These are phyloP conservation scores for Russula earlei DNA, from an alignment of 768 basidiomycete genomes.

Conservation along the genomic window DNA sequence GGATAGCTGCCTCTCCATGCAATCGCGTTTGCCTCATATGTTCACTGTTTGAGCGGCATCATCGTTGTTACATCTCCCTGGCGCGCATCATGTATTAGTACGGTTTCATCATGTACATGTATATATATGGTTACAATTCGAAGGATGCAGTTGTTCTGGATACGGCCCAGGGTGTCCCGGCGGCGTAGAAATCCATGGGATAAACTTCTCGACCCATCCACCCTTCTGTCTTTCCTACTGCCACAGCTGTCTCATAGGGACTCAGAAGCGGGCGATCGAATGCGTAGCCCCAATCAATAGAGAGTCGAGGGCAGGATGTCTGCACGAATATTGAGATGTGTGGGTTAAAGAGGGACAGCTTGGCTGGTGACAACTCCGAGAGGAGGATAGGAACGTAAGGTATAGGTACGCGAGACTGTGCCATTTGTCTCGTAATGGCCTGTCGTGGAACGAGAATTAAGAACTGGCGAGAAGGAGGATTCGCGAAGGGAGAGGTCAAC, in stretches of 20 bases:
- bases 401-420: constrained; percentile 42
- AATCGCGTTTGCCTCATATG: constrained; percentile 14
- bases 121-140: constrained; percentile 8
- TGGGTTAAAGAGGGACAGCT: constrained; percentile 72
- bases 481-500: background rate
- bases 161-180: constrained; percentile 66
- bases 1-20: constrained; percentile 20
- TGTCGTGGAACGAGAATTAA: constrained; percentile 23
- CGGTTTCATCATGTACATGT: background rate
- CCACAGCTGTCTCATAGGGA: constrained; percentile 89
- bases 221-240: constrained; percentile 54
- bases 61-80: background rate
- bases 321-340: constrained; percentile 88
- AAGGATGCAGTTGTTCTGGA: constrained; percentile 38
- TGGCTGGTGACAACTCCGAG: constrained; percentile 94
- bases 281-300: constrained; percentile 98
- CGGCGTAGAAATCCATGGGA: constrained; percentile 95
- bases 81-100: background rate
- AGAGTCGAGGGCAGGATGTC: constrained; percentile 91
- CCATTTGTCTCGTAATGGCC: constrained; percentile 69
- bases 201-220: constrained; percentile 61
- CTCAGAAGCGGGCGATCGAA: constrained; percentile 82
- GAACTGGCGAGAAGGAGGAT: background rate
- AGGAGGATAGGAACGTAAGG: constrained; percentile 87
- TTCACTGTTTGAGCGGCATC: constrained; percentile 4